phyloP scores from a whole-genome alignment of 192 early-diverging fungal genomes.

The Radiomyces spectabilis region DNA sequence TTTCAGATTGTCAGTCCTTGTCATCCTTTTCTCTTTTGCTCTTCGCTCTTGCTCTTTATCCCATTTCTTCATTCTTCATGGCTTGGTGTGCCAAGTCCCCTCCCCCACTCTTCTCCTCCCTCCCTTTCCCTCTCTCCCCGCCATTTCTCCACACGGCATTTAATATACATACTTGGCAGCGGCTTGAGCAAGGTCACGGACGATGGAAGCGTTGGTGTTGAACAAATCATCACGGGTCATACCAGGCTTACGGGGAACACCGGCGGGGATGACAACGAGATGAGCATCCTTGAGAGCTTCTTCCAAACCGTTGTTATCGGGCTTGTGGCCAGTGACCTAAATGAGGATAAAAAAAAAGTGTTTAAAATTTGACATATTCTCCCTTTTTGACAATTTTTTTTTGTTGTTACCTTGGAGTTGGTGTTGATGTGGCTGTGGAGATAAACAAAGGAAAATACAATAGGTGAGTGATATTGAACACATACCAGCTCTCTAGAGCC shows the following conservation, averaged over 20 bases:
- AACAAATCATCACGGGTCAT: conserved; percentile 99
- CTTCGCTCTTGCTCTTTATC: not conserved
- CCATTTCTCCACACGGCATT: not conserved
- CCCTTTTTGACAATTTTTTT: not conserved
- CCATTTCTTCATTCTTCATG: not conserved
- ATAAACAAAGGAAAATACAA: not conserved
- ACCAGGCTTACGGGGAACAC: conserved; percentile 97
- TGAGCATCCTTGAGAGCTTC: conserved; percentile 53
- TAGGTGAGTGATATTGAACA: not conserved
- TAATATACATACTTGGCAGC: conserved; percentile 52
- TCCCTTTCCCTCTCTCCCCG: conserved; percentile 1
- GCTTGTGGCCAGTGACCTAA: conserved; percentile 53
- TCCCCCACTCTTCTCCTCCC: not conserved
- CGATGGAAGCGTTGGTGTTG: conserved; percentile 94
- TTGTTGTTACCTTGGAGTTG: conserved; percentile 53
- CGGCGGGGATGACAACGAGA: conserved; percentile 93
- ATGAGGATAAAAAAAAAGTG: not conserved
- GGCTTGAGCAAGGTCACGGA: conserved; percentile 71
- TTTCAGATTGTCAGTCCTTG: too few species aligned
- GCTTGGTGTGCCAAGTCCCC: not conserved
- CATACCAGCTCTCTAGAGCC: conserved; percentile 9
- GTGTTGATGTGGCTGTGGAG: conserved; percentile 77
- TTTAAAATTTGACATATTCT: not conserved
- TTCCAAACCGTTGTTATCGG: conserved; percentile 53
- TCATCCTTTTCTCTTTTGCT: too few species aligned